These are phyloP conservation scores for Fusarium penzigii DNA, from an alignment of 2,329 filamentous ascomycete species.

Conservation along the genomic window DNA sequence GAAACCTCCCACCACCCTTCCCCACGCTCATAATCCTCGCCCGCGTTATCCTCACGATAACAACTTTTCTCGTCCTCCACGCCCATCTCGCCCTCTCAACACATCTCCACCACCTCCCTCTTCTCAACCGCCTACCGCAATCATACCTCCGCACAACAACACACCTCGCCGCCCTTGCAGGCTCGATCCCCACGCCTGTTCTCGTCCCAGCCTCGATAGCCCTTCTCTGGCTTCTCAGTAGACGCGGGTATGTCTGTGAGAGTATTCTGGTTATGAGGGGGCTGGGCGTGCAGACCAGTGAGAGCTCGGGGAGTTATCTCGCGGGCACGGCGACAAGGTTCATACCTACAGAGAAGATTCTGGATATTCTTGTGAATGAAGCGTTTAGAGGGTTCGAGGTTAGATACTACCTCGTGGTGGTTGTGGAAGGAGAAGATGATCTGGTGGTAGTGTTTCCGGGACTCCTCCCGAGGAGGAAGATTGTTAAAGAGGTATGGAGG, in stretches of 20 bases:
- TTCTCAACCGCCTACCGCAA: conserved; percentile 13
- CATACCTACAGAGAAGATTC: conserved; percentile 89
- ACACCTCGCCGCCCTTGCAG: conserved; percentile 35
- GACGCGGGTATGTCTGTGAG: conserved; percentile 65
- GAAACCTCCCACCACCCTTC: conserved; percentile 51
- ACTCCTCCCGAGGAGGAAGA: conserved; percentile 69
- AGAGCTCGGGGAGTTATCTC: conserved; percentile 63
- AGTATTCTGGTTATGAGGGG: conserved; percentile 85
- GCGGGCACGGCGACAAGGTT: conserved; percentile 50
- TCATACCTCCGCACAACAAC: conserved; percentile 34
- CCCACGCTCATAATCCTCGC: conserved; percentile 44
- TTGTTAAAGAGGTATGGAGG: conserved; percentile 89
- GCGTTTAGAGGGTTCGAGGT: conserved; percentile 93
- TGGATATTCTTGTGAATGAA: conserved; percentile 92
- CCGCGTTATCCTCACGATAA: conserved; percentile 44
- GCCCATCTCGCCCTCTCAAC: conserved; percentile 45
- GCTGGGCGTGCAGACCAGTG: conserved; percentile 85
- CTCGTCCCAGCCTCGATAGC: conserved; percentile 39
- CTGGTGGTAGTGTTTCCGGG: conserved; percentile 93
- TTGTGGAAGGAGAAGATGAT: conserved; percentile 85
- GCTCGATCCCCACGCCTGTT: conserved; percentile 39
- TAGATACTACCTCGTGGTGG: conserved; percentile 82
- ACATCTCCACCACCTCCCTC: conserved; percentile 14
- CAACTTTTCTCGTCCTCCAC: conserved; percentile 51
- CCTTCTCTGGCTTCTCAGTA: conserved; percentile 46